Base-by-base conservation (phyloP, 257 asterid genomes). In the Petunia axillaris region DNA sequence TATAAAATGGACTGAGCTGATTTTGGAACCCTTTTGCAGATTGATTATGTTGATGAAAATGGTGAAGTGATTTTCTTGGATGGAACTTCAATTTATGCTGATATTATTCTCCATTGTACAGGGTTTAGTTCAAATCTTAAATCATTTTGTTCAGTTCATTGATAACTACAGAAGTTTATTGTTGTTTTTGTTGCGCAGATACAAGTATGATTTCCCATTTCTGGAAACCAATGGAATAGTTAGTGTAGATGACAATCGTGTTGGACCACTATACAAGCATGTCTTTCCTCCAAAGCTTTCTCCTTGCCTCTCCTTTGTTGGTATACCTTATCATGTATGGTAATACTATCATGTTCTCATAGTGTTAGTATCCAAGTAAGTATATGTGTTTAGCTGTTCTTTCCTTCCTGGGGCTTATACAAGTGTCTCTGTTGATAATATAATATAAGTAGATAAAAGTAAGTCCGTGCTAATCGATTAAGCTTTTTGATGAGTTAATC, bases 251-350 rank as follows among this genome's bases (percentile, higher is more conserved):
- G 87, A 89, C 73, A 88, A 86, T 16, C 87, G 96, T 14, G 89
- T 91, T 59, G 93, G 90, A 25, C 93, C 88, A 50, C 88, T 92
- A 38, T 92, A 88, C 86, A 91, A 88, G 48, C 96, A 92, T 64
- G 58, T 85, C 11, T 92, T 92, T 62, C 90, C 97, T 15, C 92
- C 97, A 25, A 46, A 82, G 71, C 86, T 89, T 74, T 91, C 93
- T 76, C 97, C 97, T 0, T 40, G 13, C n/a, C 91, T 92, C 65
- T 88, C 94, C 8, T 91, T 92, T 50, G 81, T 92, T 15, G 94
- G 96, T 60, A 71, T 89, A 64, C 78, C 92, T 48, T 67, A 63
- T 70, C 76, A 66, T 70, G 58, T 46, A 37, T 38, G 46, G 8
- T 52, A 64, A 64, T 64, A 25, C 25, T 25, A 43, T 37, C 46